phyloP scores from a whole-genome alignment of 768 basidiomycete species.

The Hypholoma sublateritium region DNA sequence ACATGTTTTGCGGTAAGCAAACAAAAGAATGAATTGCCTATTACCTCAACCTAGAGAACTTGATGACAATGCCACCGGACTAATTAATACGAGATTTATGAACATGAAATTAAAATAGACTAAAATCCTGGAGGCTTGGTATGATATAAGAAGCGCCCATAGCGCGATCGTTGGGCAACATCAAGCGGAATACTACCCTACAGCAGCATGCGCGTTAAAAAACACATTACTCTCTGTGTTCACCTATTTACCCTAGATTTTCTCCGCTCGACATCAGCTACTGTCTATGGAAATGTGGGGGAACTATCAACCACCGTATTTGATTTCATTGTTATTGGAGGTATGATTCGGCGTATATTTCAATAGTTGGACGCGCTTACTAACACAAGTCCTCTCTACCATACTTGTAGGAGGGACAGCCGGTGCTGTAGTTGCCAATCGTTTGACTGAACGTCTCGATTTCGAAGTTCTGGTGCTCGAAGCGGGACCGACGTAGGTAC shows the following conservation, averaged over 20 bases:
- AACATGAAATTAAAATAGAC: no score
- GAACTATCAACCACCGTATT: neutral
- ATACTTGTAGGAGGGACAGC: slow-evolving; percentile 46
- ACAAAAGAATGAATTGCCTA: no score
- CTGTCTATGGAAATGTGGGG: neutral
- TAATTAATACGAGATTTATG: no score
- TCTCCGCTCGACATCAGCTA: neutral
- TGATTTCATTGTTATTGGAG: slow-evolving; percentile 27
- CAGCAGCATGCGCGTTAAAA: no score
- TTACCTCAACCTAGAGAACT: no score
- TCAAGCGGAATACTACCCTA: no score
- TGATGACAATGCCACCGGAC: no score
- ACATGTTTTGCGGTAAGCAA: no score
- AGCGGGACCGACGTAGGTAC: slow-evolving; percentile 50
- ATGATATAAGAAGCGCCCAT: no score
- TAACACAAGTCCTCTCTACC: neutral
- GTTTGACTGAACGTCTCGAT: slow-evolving; percentile 49
- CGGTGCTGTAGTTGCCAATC: slow-evolving; percentile 56
- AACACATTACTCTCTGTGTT: no score
- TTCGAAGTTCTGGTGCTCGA: slow-evolving; percentile 53
- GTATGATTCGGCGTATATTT: slow-evolving; percentile 6
- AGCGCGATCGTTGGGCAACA: no score
- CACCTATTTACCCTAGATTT: neutral
- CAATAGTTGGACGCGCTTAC: neutral
- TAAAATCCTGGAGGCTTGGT: no score